Conservation (phyloP, 2,329 filamentous ascomycete species). For the Eutypa lata region DNA sequence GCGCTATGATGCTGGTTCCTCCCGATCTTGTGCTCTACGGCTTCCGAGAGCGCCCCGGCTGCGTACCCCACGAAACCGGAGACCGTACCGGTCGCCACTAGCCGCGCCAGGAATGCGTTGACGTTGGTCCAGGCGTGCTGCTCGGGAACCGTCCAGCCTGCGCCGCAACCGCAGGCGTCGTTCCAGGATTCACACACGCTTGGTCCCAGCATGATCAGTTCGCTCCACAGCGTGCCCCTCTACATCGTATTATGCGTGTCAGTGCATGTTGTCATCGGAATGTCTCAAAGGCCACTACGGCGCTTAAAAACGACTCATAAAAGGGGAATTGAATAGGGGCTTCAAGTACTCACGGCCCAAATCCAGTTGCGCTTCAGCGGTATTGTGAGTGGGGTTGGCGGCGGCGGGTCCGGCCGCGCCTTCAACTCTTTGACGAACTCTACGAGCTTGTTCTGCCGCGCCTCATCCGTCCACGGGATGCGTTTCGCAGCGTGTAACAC, state of each 20-base stretch:
- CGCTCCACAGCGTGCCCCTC: conserved; percentile 4
- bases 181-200: conserved; percentile 14
- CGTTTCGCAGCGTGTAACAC: conserved; percentile 16
- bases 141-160: conserved; percentile 13
- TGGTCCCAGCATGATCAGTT: conserved; percentile 6
- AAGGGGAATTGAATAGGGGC: too few species aligned
- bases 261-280: too few species aligned
- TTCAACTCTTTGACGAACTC: conserved; percentile 9
- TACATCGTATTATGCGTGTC: too few species aligned
- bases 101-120: conserved; percentile 15
- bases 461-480: conserved; percentile 9
- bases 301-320: too few species aligned
- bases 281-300: too few species aligned
- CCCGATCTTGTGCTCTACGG: conserved; percentile 1
- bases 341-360: too few species aligned
- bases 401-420: conserved; percentile 10
- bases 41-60: conserved; percentile 32
- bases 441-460: conserved; percentile 9
- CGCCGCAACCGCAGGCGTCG: conserved; percentile 10
- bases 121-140: conserved; percentile 10
- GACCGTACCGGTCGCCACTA: conserved; percentile 2
- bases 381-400: not conserved
- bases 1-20: not conserved
- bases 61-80: not conserved
- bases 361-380: conserved; percentile 9